Evolutionary conservation across 129 eudicot species (phyloP).

Genomic region (Centella asiatica): DNA sequence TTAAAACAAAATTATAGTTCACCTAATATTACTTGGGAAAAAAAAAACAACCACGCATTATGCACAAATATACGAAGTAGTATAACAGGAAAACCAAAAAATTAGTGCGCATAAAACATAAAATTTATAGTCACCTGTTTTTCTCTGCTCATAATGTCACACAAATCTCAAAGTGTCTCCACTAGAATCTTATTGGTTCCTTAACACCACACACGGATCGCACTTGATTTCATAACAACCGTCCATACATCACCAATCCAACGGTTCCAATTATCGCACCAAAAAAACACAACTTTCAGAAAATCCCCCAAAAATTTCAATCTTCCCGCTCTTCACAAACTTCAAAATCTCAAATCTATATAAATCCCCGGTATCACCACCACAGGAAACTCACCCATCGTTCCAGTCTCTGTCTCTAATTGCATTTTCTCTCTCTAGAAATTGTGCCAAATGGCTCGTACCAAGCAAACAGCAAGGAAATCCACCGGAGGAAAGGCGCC

Average conservation of each 20-base stretch:
- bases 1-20: too few relatives aligned
- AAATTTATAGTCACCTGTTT: too few relatives aligned
- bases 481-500: slow-evolving; percentile 60
- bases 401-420: neutral
- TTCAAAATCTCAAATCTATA: neutral
- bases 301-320: slow-evolving; percentile 4
- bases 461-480: slow-evolving; percentile 51
- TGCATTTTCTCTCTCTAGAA: neutral
- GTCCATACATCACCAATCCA: neutral
- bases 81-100: too few relatives aligned
- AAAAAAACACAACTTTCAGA: neutral
- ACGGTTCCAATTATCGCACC: too few relatives aligned
- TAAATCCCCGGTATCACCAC: neutral
- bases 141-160: too few relatives aligned
- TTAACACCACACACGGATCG: neutral
- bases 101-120: too few relatives aligned
- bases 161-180: neutral
- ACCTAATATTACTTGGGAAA: too few relatives aligned
- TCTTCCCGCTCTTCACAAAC: slow-evolving; percentile 11
- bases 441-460: slow-evolving; percentile 31
- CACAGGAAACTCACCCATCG: neutral
- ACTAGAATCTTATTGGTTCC: neutral
- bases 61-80: too few relatives aligned
- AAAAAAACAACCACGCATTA: too few relatives aligned
- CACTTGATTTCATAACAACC: neutral